Base-by-base conservation (phyloP, 2,329 filamentous ascomycete species). In the Beauveria medogensis region DNA sequence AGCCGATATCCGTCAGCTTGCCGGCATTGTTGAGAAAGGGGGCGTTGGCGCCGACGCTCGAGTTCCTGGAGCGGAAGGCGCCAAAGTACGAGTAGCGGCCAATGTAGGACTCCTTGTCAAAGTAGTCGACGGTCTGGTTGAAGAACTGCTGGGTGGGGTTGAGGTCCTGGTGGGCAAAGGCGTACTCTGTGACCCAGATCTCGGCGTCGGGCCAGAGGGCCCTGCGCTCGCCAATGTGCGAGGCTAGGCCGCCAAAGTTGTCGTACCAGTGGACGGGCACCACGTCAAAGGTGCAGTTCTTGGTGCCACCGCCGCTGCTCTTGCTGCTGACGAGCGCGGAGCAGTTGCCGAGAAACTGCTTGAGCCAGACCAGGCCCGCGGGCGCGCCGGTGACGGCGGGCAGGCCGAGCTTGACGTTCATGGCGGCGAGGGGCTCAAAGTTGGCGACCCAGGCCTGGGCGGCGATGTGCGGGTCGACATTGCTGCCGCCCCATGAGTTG, bases 131-230 rank as follows among this genome's bases (percentile, higher is more conserved):
- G 3, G 82, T 85, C 67, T 77, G 78, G 67, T 91, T 91, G 75
- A 84, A 92, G 69, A 90, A 91, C 0, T 70, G 65, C 69, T 91
- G 82, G 0, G 86, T 87, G 0, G 78, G 73, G 1, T 70, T 62
- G 18, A 91, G 78, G 28, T 80, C 75, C 67, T 82, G 77, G 63
- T 87, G 72, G 60, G 83, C 75, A 59, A 80, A 80, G 43, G 87
- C 89, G 71, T 88, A 92, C 73, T 94, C 90, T 28, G 90, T 93
- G 12, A 93, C 78, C 90, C 90, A 93, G 63, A 92, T 83, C 3
- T 81, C 78, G 40, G 78, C 76, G 63, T 82, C 79, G 9, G 84
- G 85, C 71, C 84, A 87, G 72, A 67, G 67, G 9, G 69, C 71
- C 26, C 68, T 65, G 1, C 74, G 69, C 63, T 84, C 78, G 7